Conservation (phyloP, 208 protist species). For the Acanthamoeba sp. region DNA sequence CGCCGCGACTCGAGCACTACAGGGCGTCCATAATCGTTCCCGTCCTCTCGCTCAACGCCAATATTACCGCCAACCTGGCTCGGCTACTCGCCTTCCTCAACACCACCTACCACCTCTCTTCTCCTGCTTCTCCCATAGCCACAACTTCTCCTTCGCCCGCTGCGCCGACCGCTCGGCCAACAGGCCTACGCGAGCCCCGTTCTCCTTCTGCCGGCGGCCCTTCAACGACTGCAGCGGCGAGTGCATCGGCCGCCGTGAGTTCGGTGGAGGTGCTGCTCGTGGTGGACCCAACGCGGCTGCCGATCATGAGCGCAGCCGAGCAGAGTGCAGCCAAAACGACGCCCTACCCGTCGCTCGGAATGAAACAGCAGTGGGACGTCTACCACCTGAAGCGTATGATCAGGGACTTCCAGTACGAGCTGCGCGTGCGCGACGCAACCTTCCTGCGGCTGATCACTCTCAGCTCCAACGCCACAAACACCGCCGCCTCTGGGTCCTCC, state of each 20-base stretch:
- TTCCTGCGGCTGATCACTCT: neutral
- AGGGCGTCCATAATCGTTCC: constrained; percentile 10
- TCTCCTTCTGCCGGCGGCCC: neutral
- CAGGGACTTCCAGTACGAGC: constrained; percentile 45
- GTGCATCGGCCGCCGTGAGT: neutral
- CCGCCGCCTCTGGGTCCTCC: neutral
- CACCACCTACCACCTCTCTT: neutral
- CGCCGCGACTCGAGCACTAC: constrained; percentile 6
- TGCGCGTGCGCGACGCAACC: constrained; percentile 18
- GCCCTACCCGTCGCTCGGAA: neutral
- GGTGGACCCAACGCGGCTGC: constrained; percentile 14
- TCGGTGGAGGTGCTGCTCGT: constrained; percentile 54
- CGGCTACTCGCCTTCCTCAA: constrained; percentile 55
- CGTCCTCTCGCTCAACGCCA: constrained; percentile 5
- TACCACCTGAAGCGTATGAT: constrained; percentile 21
- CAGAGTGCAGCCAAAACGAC: neutral
- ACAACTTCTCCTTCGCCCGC: neutral
- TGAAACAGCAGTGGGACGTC: constrained; percentile 18
- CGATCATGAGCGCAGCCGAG: neutral
- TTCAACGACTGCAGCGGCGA: neutral
- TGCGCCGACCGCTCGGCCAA: neutral
- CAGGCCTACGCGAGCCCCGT: neutral
- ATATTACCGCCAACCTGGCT: constrained; percentile 34
- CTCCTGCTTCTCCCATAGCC: neutral
- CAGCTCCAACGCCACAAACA: neutral